A percentile compares a stretch with the other conserved stretches of the same genome.
phyloP scores from a whole-genome alignment of 371 early-diverging fungal genomes.

The Mortierella sp. region DNA sequence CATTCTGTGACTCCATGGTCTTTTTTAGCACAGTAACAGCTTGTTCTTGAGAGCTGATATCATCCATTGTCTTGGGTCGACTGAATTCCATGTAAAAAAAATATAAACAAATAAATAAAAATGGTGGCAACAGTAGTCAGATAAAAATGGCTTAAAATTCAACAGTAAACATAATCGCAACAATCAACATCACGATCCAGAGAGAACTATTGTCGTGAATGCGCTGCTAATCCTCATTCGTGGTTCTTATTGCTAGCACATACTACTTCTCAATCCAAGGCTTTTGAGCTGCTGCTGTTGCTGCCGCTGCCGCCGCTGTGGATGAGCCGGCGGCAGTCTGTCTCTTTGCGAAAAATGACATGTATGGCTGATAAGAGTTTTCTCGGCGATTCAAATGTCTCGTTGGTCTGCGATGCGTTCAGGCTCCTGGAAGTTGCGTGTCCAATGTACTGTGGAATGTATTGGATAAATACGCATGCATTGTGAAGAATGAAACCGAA shows the following conservation, averaged over 20 bases:
- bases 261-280: conserved; percentile 91
- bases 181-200: background rate
- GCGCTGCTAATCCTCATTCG: background rate
- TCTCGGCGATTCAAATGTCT: background rate
- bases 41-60: conserved; percentile 93
- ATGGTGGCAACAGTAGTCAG: conserved; percentile 31
- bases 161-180: background rate
- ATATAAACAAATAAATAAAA: conserved; percentile 16
- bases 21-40: conserved; percentile 87
- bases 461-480: no score
- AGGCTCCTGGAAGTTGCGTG: background rate
- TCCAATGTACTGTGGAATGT: background rate
- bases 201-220: background rate
- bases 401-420: background rate
- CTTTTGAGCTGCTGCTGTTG: conserved; percentile 52
- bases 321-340: conserved; percentile 27
- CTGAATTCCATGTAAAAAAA: conserved; percentile 52
- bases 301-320: conserved; percentile 10
- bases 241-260: background rate
- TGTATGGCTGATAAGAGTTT: background rate
- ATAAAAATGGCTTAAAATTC: background rate
- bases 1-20: conserved; percentile 88
- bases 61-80: conserved; percentile 91
- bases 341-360: conserved; percentile 53
- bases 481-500: background rate